Evolutionary conservation across 768 basidiomycete species (phyloP).

Genomic region (Stropharia rugosoannulata): DNA sequence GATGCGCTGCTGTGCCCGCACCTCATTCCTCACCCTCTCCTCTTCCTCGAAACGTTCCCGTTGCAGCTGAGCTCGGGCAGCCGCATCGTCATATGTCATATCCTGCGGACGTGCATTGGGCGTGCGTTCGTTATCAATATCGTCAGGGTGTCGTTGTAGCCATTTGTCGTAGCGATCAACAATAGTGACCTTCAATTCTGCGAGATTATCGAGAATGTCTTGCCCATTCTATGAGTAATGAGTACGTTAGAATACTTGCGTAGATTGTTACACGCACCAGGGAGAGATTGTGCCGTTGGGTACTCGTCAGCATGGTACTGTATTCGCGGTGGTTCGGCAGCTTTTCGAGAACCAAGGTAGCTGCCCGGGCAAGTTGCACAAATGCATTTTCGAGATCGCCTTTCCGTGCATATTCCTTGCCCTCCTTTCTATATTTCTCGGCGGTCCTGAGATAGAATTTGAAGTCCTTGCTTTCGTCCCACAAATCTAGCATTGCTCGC

Average conservation of each 20-base stretch:
- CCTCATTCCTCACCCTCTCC: slow-evolving; percentile 27
- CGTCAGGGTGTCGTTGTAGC: slow-evolving; percentile 43
- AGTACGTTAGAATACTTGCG: not conserved
- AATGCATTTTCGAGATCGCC: slow-evolving; percentile 73
- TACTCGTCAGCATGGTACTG: slow-evolving; percentile 45
- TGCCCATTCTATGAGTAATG: slow-evolving; percentile 59
- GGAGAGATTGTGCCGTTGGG: slow-evolving; percentile 66
- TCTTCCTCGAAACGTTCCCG: slow-evolving; percentile 16
- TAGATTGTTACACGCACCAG: slow-evolving; percentile 48
- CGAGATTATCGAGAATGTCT: slow-evolving; percentile 66
- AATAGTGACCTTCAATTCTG: slow-evolving; percentile 62
- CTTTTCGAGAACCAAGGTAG: slow-evolving; percentile 76
- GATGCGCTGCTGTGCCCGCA: slow-evolving; percentile 22
- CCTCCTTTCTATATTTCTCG: slow-evolving; percentile 59
- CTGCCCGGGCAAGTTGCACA: slow-evolving; percentile 68
- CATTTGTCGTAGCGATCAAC: slow-evolving; percentile 66
- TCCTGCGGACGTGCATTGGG: slow-evolving; percentile 25
- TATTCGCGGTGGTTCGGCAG: slow-evolving; percentile 76
- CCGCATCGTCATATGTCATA: slow-evolving; percentile 18
- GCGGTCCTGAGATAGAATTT: slow-evolving; percentile 69
- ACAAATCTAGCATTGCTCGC: slow-evolving; percentile 52
- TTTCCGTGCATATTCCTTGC: slow-evolving; percentile 41
- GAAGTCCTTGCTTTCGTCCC: slow-evolving; percentile 57
- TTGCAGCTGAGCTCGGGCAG: slow-evolving; percentile 14
- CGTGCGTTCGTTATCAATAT: slow-evolving; percentile 23